Evolutionary conservation across 2,329 filamentous ascomycete species (phyloP).

Genomic region (Xylaria sp.): DNA sequence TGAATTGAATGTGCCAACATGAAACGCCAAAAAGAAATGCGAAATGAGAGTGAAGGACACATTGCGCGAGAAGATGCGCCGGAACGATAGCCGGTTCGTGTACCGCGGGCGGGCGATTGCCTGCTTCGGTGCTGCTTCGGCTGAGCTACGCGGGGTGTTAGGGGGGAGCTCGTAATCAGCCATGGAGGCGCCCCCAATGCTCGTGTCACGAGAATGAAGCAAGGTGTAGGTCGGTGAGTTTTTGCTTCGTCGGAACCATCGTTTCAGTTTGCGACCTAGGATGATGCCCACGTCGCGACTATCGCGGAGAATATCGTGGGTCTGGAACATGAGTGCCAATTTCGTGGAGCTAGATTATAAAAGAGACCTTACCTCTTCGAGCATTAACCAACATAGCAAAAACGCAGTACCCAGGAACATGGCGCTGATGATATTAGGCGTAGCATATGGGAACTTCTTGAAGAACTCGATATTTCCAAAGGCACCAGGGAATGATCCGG

Average conservation of each 20-base stretch:
- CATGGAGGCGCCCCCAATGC: slow-evolving; percentile 37
- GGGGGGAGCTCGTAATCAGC: slow-evolving; percentile 48
- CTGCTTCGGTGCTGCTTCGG: slow-evolving; percentile 32
- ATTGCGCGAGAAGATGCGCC: slow-evolving; percentile 65
- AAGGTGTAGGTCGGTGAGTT: slow-evolving; percentile 48
- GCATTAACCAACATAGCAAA: slow-evolving; percentile 58
- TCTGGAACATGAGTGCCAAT: slow-evolving; percentile 48
- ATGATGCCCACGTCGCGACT: slow-evolving; percentile 56
- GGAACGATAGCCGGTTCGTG: slow-evolving; percentile 61
- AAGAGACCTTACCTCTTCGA: slow-evolving; percentile 58
- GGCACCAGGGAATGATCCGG: slow-evolving; percentile 53
- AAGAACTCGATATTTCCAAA: slow-evolving; percentile 61
- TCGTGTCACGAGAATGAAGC: slow-evolving; percentile 48
- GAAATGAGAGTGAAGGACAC: slow-evolving; percentile 66
- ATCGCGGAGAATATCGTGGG: slow-evolving; percentile 57
- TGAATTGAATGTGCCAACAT: slow-evolving; percentile 79
- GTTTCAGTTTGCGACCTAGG: slow-evolving; percentile 51
- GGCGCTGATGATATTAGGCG: slow-evolving; percentile 64
- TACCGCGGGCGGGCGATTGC: slow-evolving; percentile 50
- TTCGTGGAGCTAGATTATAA: background rate
- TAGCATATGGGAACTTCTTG: slow-evolving; percentile 61
- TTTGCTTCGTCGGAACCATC: slow-evolving; percentile 42
- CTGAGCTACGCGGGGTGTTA: slow-evolving; percentile 35
- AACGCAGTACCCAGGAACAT: slow-evolving; percentile 58
- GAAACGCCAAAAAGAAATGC: slow-evolving; percentile 76